Conservation (phyloP, 345 rosid species). For the Citrus medica region DNA sequence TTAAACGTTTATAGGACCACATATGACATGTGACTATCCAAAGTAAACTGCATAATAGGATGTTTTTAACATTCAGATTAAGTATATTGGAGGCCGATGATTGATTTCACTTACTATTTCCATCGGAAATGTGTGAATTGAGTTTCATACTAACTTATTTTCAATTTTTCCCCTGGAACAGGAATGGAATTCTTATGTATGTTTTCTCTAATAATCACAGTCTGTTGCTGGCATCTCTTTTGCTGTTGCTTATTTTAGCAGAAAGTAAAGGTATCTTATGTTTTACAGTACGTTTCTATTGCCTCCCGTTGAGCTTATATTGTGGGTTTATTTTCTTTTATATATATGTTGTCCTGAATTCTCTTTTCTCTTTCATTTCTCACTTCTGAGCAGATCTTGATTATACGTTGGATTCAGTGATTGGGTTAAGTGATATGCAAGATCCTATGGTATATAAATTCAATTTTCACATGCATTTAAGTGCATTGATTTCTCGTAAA, state of each 20-base stretch:
- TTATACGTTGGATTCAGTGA: slow-evolving; percentile 17
- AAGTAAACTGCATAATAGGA: background rate
- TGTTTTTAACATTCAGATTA: background rate
- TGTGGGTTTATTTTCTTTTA: background rate
- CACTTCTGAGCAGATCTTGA: slow-evolving; percentile 36
- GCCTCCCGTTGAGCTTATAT: background rate
- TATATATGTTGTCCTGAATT: background rate
- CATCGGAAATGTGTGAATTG: background rate
- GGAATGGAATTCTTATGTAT: slow-evolving; percentile 40
- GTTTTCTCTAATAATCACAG: slow-evolving; percentile 44
- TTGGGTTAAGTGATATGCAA: slow-evolving; percentile 26
- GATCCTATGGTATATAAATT: slow-evolving; percentile 32
- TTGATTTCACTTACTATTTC: background rate
- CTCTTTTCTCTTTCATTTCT: background rate
- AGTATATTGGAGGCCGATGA: background rate
- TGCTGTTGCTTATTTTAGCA: slow-evolving; percentile 42
- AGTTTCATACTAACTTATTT: background rate
- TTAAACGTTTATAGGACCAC: background rate
- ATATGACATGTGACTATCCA: background rate
- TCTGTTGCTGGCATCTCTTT: slow-evolving; percentile 43
- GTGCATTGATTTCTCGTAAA: background rate
- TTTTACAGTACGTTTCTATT: background rate
- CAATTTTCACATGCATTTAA: slow-evolving; percentile 7
- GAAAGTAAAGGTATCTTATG: slow-evolving; percentile 51
- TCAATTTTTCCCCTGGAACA: slow-evolving; percentile 21